A percentile compares a stretch with the other conserved stretches of the same genome.
Evolutionary conservation across 2,329 filamentous ascomycete species (phyloP).

Genomic region (Stagonosporopsis rhizophila): DNA sequence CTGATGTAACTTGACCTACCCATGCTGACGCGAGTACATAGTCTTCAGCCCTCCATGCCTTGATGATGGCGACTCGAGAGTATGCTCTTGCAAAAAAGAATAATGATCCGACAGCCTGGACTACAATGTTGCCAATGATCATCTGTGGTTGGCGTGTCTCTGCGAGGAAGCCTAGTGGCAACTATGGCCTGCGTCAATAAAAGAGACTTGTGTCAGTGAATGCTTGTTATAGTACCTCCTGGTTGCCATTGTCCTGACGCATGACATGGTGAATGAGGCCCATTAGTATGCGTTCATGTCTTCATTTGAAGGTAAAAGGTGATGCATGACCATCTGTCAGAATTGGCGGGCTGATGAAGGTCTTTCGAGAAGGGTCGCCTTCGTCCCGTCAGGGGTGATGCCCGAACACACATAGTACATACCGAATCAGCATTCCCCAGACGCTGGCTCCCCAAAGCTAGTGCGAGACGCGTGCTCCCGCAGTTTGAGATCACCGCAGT

Average conservation of each 20-base stretch:
- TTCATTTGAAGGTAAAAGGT: slow-evolving; percentile 1
- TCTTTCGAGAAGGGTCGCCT: slow-evolving; percentile 10
- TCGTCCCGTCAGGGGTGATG: slow-evolving; percentile 10
- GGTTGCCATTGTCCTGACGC: slow-evolving; percentile 13
- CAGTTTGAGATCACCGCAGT: slow-evolving; percentile 9
- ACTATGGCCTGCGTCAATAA: slow-evolving; percentile 3
- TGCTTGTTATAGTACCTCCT: slow-evolving; percentile 1
- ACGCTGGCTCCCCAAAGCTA: slow-evolving; percentile 1
- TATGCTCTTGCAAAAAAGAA: slow-evolving; percentile 30
- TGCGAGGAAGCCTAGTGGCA: slow-evolving; percentile 11
- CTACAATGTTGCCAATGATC: slow-evolving; percentile 26
- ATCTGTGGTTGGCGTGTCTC: slow-evolving; percentile 26
- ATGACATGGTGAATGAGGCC: slow-evolving; percentile 7
- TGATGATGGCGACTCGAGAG: slow-evolving; percentile 25
- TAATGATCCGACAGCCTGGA: slow-evolving; percentile 24
- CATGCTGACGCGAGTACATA: slow-evolving; percentile 25
- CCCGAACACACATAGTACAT: not conserved
- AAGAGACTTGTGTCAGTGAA: not conserved
- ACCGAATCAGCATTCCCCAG: slow-evolving; percentile 8
- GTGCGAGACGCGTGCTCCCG: slow-evolving; percentile 3
- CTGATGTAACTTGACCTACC: slow-evolving; percentile 18
- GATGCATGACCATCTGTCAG: slow-evolving; percentile 5
- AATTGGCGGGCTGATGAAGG: slow-evolving; percentile 2
- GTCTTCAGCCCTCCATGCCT: slow-evolving; percentile 29
- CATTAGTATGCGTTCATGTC: slow-evolving; percentile 8